Conservation (phyloP, 352 stramenopile species). For the Phytophthora melonis region DNA sequence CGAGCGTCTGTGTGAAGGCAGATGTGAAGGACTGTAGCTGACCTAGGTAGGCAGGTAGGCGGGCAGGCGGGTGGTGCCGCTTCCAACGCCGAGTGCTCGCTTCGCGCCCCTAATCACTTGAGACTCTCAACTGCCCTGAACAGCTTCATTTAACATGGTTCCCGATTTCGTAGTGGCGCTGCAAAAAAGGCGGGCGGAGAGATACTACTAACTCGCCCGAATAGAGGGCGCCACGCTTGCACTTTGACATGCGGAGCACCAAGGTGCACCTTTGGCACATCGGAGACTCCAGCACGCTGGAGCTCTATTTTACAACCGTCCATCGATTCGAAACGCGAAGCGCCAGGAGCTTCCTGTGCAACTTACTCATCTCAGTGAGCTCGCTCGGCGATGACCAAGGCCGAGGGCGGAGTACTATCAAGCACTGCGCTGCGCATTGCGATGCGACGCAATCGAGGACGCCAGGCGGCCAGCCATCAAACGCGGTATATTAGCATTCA, state of each 20-base stretch:
- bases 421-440: too few species aligned
- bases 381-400: background rate
- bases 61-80: too few species aligned
- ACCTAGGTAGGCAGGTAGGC: too few species aligned
- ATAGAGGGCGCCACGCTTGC: too few species aligned
- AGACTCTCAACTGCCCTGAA: conserved; percentile 5
- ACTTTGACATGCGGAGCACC: too few species aligned
- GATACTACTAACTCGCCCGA: too few species aligned
- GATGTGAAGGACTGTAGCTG: background rate
- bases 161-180: conserved; percentile 27
- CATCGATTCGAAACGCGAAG: conserved; percentile 24
- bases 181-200: conserved; percentile 7
- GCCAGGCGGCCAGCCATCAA: conserved; percentile 30
- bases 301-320: conserved; percentile 19
- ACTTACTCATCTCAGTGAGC: background rate
- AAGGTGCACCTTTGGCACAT: too few species aligned
- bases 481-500: conserved; percentile 42
- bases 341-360: background rate
- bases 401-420: too few species aligned
- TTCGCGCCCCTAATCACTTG: conserved; percentile 8
- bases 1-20: background rate
- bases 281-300: too few species aligned
- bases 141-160: conserved; percentile 15
- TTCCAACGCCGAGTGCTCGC: background rate
- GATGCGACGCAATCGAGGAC: background rate